Evolutionary conservation across 2,329 filamentous ascomycete species (phyloP).

Genomic region (Clarireedia homoeocarpa): DNA sequence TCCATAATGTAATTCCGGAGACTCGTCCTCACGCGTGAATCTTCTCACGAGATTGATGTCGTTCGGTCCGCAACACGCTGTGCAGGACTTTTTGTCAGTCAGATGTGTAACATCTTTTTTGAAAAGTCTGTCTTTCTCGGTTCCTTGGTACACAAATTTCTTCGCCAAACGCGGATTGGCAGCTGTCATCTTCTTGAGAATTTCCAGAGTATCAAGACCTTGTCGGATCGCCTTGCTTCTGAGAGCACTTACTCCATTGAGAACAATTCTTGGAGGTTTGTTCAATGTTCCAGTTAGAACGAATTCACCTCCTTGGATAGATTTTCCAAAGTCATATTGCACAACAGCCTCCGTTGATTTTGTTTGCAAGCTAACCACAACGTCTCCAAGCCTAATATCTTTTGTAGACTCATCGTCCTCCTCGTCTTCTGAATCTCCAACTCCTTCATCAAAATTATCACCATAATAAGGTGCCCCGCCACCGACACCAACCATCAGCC

Average conservation of each 20-base stretch:
- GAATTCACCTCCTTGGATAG: not conserved
- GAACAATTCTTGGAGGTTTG: not conserved
- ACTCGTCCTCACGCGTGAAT: not conserved
- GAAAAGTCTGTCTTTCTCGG: slow-evolving; percentile 22
- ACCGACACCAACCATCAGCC: slow-evolving; percentile 39
- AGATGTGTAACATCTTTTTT: slow-evolving; percentile 20
- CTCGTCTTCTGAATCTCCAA: not conserved
- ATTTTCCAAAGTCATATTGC: slow-evolving; percentile 25
- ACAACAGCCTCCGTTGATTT: slow-evolving; percentile 15
- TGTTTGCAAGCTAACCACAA: slow-evolving; percentile 11
- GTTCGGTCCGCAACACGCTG: not conserved
- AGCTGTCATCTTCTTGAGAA: not conserved
- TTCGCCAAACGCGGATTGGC: not conserved
- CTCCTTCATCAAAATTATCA: slow-evolving; percentile 9
- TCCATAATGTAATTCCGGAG: slow-evolving; percentile 31
- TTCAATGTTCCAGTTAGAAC: not conserved
- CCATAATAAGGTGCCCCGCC: slow-evolving; percentile 19
- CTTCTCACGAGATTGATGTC: slow-evolving; percentile 2
- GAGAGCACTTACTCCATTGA: not conserved
- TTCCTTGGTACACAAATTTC: slow-evolving; percentile 13
- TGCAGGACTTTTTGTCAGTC: not conserved
- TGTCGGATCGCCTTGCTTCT: not conserved
- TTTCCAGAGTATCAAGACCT: not conserved
- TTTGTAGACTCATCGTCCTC: slow-evolving; percentile 1
- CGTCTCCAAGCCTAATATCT: slow-evolving; percentile 16